Conservation (phyloP, 805 yeast genomes). For the Metschnikowia colocasiae region DNA sequence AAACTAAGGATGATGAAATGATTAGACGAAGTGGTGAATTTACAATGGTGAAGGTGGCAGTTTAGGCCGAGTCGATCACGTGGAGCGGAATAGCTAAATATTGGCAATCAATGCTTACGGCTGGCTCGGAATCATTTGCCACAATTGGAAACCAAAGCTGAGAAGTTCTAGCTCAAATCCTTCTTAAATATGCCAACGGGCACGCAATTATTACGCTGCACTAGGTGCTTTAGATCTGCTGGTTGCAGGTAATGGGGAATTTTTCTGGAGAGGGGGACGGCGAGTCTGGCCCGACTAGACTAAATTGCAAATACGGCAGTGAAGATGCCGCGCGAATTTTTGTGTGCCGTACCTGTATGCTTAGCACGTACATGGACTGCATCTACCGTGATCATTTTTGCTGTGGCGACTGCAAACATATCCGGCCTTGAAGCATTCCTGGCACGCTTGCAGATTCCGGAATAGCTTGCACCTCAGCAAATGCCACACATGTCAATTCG, state of each 20-base stretch:
- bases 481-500: no score
- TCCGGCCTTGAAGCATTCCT: no score
- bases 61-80: background rate
- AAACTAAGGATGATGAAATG: no score
- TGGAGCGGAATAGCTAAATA: background rate
- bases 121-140: background rate
- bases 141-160: background rate
- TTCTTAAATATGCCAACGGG: background rate
- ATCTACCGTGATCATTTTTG: no score
- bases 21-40: background rate
- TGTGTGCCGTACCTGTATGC: background rate
- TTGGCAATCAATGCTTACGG: background rate
- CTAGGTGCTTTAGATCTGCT: background rate
- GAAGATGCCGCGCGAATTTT: background rate
- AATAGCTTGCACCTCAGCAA: no score
- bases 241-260: background rate
- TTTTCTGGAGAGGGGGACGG: background rate
- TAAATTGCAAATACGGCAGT: background rate
- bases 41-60: background rate
- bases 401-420: no score
- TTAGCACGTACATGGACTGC: background rate
- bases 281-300: background rate
- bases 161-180: background rate
- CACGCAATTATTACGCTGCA: background rate
- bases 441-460: no score